Conservation (phyloP, 768 basidiomycete genomes). For the Boletus tylopilopsis region DNA sequence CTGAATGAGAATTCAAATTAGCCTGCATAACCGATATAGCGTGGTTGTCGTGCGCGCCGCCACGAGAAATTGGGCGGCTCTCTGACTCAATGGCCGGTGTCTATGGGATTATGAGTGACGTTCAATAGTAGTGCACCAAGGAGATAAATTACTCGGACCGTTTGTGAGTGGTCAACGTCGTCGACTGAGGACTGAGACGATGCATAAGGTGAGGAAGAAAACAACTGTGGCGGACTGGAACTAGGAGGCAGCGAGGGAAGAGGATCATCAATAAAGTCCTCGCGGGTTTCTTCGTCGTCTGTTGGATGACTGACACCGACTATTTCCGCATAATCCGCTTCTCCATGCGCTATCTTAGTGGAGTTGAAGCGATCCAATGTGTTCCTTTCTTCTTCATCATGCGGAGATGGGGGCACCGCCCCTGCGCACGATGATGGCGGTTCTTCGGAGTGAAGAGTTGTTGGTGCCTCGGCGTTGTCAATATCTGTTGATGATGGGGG, state of each 20-base stretch:
- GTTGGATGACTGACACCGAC: background rate
- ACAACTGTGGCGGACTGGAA: constrained; percentile 45
- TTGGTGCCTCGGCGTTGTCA: background rate
- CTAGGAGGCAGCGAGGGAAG: constrained; percentile 34
- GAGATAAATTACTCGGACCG: constrained; percentile 11
- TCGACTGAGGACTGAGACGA: constrained; percentile 31
- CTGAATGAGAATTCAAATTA: background rate
- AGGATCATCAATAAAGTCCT: constrained; percentile 6
- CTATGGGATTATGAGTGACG: background rate
- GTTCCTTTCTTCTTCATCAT: background rate
- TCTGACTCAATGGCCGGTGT: background rate
- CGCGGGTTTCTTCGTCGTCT: constrained; percentile 5
- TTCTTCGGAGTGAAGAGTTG: background rate
- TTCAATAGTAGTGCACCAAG: background rate
- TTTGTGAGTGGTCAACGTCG: constrained; percentile 7
- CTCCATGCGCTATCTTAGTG: background rate
- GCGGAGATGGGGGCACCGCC: background rate
- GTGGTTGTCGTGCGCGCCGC: background rate
- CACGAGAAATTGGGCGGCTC: background rate
- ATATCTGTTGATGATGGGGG: background rate
- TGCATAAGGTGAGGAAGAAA: constrained; percentile 41
- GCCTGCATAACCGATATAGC: background rate
- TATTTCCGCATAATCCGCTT: background rate
- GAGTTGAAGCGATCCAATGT: background rate
- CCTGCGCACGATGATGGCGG: background rate